A percentile compares a stretch with the other conserved stretches of the same genome.
Evolutionary conservation across 2,329 filamentous ascomycete species (phyloP).

Genomic region (Fulvia fulva): DNA sequence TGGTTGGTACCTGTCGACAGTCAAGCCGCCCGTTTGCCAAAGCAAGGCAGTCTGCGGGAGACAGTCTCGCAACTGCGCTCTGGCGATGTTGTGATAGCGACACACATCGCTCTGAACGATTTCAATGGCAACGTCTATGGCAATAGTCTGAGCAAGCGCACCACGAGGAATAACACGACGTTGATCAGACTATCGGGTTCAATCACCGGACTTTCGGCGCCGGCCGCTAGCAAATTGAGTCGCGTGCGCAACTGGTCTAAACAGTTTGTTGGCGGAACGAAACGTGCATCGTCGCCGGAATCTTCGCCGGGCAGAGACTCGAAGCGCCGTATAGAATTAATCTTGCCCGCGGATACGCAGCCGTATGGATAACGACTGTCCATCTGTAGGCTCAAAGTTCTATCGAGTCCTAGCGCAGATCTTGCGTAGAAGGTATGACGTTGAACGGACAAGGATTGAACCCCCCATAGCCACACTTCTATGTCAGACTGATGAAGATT

Average conservation of each 20-base stretch:
- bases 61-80: slow-evolving; percentile 52
- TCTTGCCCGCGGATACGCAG: background rate
- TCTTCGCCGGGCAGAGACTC: background rate
- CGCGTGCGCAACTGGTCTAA: slow-evolving; percentile 72
- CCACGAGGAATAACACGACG: slow-evolving; percentile 63
- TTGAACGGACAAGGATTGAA: background rate
- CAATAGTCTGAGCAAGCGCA: slow-evolving; percentile 68
- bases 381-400: background rate
- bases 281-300: background rate
- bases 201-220: slow-evolving; percentile 52
- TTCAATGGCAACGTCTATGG: slow-evolving; percentile 79
- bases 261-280: slow-evolving; percentile 56
- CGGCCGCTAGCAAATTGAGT: slow-evolving; percentile 57
- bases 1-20: slow-evolving; percentile 59
- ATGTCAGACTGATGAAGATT: background rate
- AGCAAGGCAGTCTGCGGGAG: slow-evolving; percentile 35
- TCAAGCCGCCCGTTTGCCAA: slow-evolving; percentile 17
- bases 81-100: slow-evolving; percentile 74
- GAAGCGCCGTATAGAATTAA: background rate
- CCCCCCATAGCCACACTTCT: background rate
- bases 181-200: slow-evolving; percentile 37
- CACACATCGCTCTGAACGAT: slow-evolving; percentile 71
- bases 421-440: background rate
- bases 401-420: background rate
- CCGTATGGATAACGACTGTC: background rate